phyloP scores from a whole-genome alignment of 208 protist genomes.

The Acanthamoeba triangularis region DNA sequence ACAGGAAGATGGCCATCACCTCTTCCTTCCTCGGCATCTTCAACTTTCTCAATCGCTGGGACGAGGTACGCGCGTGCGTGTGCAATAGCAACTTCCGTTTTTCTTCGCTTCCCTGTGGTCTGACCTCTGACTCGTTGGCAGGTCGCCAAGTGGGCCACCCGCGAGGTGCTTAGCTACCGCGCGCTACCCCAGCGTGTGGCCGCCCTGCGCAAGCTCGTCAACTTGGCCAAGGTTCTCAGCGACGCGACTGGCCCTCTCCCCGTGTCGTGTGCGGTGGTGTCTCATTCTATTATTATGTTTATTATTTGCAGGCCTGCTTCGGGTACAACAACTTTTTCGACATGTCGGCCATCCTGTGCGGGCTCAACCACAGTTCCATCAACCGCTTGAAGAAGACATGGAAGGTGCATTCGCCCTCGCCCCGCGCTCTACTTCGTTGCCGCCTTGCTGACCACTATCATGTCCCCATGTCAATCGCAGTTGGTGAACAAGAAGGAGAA shows the following conservation, averaged over 20 bases:
- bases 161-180: constrained; percentile 10
- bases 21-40: constrained; percentile 54
- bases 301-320: constrained; percentile 51
- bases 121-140: neutral
- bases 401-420: constrained; percentile 27
- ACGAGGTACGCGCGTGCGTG: constrained; percentile 7
- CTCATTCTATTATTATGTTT: neutral
- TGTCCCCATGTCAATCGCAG: neutral
- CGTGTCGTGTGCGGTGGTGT: neutral
- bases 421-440: too few species aligned
- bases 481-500: constrained; percentile 54
- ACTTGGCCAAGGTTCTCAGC: neutral
- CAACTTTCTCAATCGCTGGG: constrained; percentile 68
- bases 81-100: too few species aligned
- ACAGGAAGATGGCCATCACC: constrained; percentile 51
- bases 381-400: constrained; percentile 34
- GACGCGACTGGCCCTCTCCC: too few species aligned
- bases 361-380: constrained; percentile 63
- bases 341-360: constrained; percentile 71
- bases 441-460: neutral
- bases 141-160: constrained; percentile 47
- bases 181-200: neutral
- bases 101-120: too few species aligned
- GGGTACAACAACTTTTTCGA: constrained; percentile 77
- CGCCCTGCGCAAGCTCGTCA: neutral